Base-by-base conservation (phyloP, 2,329 filamentous ascomycete genomes). In the Epichloe scottii region DNA sequence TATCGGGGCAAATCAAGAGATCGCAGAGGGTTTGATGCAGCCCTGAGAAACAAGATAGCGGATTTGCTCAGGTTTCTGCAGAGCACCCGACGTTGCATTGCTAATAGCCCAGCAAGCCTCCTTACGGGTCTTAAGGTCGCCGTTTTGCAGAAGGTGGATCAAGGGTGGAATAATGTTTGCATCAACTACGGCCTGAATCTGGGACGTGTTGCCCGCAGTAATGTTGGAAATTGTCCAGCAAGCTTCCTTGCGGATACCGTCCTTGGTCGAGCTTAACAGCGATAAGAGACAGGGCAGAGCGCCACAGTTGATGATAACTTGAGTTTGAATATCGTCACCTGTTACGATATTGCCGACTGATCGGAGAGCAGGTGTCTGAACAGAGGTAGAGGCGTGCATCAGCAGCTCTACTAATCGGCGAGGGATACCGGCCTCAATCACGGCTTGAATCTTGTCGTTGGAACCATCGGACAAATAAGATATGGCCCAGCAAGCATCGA, bases 191-290 rank as follows among this genome's bases (percentile, higher is more conserved):
- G 89, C 77, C 75, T 98, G 93, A 61, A 98, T 98, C 72, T 98
- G 93, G 52, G 85, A 89, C 38, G 91, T 95, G 77, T 98, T 98
- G 55, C 93, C 93, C 54, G 93, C 93, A 34, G 93, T 98, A 63
- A 98, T 88, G 78, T 98, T 98, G 66, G 90, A 96, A 62, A 98
- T 98, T 48, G 93, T 98, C 93, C 93, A 98, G 82, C 93, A 98
- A 30, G 93, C 93, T 71, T 98, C 93, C 78, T 98, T 98, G 59
- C 93, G 89, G 59, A 98, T 98, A 26, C 93, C 93, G 64, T 98
- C 93, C 79, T 98, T 98, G 64, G 88, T 93, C 37, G 91, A 97
- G 77, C 90, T 91, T 56, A 98, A 76, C 17, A 98, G 83, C 37
- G 90, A 93, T 48, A 97, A 75, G n/a, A 98, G 80, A 58, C 90